Evolutionary conservation across 2,329 filamentous ascomycete genomes (phyloP), one percentile per base, ranked within the genome.

Genomic region (Apiospora pterosperma): DNA sequence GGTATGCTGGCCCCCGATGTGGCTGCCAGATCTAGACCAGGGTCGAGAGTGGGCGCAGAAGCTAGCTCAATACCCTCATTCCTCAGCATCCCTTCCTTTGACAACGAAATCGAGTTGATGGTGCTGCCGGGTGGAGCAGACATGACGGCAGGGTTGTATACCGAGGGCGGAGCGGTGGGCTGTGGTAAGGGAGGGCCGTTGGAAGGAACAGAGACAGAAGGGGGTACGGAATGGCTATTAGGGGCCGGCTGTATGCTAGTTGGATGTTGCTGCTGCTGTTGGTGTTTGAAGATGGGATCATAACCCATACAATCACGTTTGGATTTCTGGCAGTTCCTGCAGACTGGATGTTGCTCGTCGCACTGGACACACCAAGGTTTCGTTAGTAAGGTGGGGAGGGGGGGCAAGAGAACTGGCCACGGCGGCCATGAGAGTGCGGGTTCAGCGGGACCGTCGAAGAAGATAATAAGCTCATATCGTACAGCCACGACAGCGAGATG

Each of bases 331-430:
- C 92, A 96, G 75, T 96, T 93, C 80, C 93, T 90, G 83, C 96
- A 99, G 66, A 90, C 89, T 25, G 96, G 96, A 78, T 97, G 93
- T 67, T 88, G 89, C 84, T 99, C 96, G 86, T 98, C 96, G 81
- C 96, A 99, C 96, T 97, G 77, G 34, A 34, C 48, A 55, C 48
- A 34, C 25, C 25, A 34, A 55, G 48, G 16, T 34, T 34, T n/a
- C 25, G 48, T 55, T 34, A 55, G 48, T 34, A n/a, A 55, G 38
- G 11, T 41, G 34, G 34, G 48, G 48, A 34, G 48, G 48, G 48
- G 48, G 11, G 48, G 34, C 16, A 34, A 34, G n/a, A n/a, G n/a
- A n/a, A n/a, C n/a, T n/a, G n/a, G n/a, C n/a, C n/a, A n/a, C n/a
- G n/a, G n/a, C n/a, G n/a, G n/a, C n/a, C n/a, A n/a, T n/a, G n/a